Evolutionary conservation across 2,329 filamentous ascomycete genomes (phyloP).

Genomic region (Pseudocercospora fijiensis): DNA sequence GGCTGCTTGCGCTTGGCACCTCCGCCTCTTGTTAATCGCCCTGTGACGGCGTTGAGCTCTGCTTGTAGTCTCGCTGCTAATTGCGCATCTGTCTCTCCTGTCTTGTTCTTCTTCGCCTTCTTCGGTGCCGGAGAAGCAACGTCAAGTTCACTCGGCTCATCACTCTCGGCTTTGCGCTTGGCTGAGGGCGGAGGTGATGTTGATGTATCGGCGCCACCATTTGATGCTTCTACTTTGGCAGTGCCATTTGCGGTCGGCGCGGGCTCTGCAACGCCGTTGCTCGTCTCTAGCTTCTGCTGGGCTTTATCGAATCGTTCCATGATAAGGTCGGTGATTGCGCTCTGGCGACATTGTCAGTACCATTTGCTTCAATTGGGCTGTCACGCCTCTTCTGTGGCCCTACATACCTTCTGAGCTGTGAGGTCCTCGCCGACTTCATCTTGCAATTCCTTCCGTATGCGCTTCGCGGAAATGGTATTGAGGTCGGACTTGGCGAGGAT

Average conservation of each 20-base stretch:
- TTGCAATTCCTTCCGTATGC: slow-evolving; percentile 63
- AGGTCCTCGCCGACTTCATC: slow-evolving; percentile 61
- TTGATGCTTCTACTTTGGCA: slow-evolving; percentile 23
- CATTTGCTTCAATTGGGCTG: background rate
- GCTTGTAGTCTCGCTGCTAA: slow-evolving; percentile 87
- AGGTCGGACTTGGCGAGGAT: slow-evolving; percentile 62
- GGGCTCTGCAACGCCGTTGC: slow-evolving; percentile 36
- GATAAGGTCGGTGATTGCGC: slow-evolving; percentile 49
- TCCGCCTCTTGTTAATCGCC: slow-evolving; percentile 71
- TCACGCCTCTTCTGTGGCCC: background rate
- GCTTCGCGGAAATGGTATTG: slow-evolving; percentile 64
- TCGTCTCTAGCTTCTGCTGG: slow-evolving; percentile 35
- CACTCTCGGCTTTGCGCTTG: slow-evolving; percentile 46
- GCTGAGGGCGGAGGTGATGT: slow-evolving; percentile 29
- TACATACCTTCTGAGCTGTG: slow-evolving; percentile 58
- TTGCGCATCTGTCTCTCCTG: slow-evolving; percentile 75
- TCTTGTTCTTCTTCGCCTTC: slow-evolving; percentile 57
- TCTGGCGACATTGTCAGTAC: slow-evolving; percentile 32
- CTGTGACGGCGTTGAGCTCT: slow-evolving; percentile 73
- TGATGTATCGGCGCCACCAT: slow-evolving; percentile 17
- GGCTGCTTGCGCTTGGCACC: slow-evolving; percentile 56
- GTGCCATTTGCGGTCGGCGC: slow-evolving; percentile 42
- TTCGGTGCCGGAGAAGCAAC: slow-evolving; percentile 43
- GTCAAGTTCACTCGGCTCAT: slow-evolving; percentile 44
- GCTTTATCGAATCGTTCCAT: slow-evolving; percentile 53